Conservation (phyloP, 2,329 filamentous ascomycete genomes). For the Dryadomyces sulphureus region DNA sequence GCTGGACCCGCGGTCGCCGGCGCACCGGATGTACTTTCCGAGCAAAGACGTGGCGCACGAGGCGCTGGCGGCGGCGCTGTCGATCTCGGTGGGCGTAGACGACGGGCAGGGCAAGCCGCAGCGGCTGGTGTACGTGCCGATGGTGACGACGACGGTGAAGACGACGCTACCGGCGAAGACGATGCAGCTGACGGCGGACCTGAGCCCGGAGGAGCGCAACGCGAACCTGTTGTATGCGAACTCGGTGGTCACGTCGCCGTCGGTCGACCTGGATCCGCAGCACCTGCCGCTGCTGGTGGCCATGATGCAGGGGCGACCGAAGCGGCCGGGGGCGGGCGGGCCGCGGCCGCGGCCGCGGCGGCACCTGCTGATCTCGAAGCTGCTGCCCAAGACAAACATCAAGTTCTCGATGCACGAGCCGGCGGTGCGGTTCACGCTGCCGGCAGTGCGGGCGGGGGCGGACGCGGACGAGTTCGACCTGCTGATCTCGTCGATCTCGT, state of each 20-base stretch:
- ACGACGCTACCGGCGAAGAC: conserved; percentile 93
- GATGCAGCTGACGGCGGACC: conserved; percentile 60
- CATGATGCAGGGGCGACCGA: conserved; percentile 47
- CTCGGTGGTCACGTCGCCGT: conserved; percentile 88
- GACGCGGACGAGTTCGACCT: conserved; percentile 79
- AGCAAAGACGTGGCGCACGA: conserved; percentile 88
- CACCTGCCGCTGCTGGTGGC: conserved; percentile 77
- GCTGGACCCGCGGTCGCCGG: conserved; percentile 80
- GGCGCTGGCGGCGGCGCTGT: conserved; percentile 79
- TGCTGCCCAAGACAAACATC: conserved; percentile 84
- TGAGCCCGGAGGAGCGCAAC: conserved; percentile 68
- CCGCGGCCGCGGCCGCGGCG: conserved; percentile 34
- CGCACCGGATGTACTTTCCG: conserved; percentile 97
- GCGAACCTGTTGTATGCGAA: conserved; percentile 95
- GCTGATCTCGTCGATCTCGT: conserved; percentile 61
- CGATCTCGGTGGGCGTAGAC: conserved; percentile 81
- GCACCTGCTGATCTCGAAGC: conserved; percentile 67
- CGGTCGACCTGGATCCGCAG: conserved; percentile 80
- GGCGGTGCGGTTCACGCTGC: conserved; percentile 77
- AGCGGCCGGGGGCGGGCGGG: conserved; percentile 19
- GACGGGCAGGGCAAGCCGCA: conserved; percentile 79
- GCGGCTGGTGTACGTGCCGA: conserved; percentile 81
- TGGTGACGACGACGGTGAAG: conserved; percentile 90
- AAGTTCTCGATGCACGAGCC: conserved; percentile 96
- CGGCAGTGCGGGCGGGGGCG: conserved; percentile 51